Evolutionary conservation across 306 rosid genomes (phyloP).

Genomic region (Canavalia ensiformis): DNA sequence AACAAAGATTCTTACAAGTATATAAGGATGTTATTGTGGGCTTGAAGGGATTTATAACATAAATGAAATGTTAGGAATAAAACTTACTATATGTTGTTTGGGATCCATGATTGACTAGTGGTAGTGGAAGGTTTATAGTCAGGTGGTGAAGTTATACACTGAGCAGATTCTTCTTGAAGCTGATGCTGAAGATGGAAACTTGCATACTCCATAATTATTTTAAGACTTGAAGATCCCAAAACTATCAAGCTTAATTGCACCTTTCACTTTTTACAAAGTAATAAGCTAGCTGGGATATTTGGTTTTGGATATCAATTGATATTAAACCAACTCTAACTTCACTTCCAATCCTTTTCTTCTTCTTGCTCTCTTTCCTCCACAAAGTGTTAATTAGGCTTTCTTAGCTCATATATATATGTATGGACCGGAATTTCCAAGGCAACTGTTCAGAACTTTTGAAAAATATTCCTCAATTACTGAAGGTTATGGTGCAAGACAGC

Average conservation of each 20-base stretch:
- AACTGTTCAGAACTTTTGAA: constrained; percentile 28
- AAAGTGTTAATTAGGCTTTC: background rate
- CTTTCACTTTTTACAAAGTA: constrained; percentile 21
- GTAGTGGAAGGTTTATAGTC: constrained; percentile 13
- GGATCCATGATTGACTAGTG: constrained; percentile 40
- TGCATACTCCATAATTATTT: constrained; percentile 38
- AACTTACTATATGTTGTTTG: constrained; percentile 44
- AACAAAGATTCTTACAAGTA: background rate
- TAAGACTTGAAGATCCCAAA: constrained; percentile 35
- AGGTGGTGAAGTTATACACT: constrained; percentile 17
- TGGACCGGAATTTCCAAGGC: constrained; percentile 22
- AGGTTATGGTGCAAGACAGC: constrained; percentile 10
- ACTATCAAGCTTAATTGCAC: background rate
- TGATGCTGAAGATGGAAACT: constrained; percentile 48
- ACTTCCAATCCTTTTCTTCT: background rate
- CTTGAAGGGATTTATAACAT: background rate
- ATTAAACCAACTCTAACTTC: background rate
- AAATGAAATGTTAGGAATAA: background rate
- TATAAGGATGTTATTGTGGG: background rate
- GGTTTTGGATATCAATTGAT: background rate
- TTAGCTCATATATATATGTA: background rate
- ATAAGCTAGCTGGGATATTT: background rate
- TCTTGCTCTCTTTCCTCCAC: background rate
- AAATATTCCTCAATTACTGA: background rate
- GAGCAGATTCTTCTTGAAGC: constrained; percentile 41